phyloP scores from a whole-genome alignment of 2,329 filamentous ascomycete species.

The Rugonectria rugulosa region DNA sequence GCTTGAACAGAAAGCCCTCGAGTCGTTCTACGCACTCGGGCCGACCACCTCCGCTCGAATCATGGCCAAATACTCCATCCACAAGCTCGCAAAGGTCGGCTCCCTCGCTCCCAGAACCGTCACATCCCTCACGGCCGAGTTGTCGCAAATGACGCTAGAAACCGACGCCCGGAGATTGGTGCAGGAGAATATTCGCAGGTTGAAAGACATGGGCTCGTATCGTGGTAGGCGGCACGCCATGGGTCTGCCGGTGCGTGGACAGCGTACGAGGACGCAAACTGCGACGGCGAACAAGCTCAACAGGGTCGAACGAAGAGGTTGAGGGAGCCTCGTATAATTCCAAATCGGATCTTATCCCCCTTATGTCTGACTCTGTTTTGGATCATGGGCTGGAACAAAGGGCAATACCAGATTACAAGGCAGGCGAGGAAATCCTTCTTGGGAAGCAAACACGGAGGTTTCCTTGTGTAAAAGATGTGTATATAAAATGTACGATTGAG shows the following conservation, averaged over 20 bases:
- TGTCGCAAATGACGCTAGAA: conserved; percentile 93
- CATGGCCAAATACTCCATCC: conserved; percentile 88
- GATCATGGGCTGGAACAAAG: too few relatives aligned
- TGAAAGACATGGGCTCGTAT: conserved; percentile 92
- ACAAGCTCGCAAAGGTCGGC: conserved; percentile 81
- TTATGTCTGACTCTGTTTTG: neutral
- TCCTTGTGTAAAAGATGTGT: conserved; percentile 42
- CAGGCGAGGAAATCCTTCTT: conserved; percentile 8
- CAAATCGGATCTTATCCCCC: neutral
- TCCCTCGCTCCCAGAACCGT: conserved; percentile 78
- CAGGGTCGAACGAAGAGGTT: conserved; percentile 53
- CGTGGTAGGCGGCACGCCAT: conserved; percentile 91
- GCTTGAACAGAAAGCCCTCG: conserved; percentile 69
- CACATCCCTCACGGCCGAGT: conserved; percentile 81
- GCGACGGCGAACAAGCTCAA: conserved; percentile 69
- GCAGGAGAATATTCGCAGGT: conserved; percentile 81
- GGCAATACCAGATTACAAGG: conserved; percentile 1
- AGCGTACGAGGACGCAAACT: conserved; percentile 82
- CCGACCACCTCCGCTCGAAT: conserved; percentile 73
- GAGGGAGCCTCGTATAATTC: neutral
- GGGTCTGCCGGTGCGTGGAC: conserved; percentile 88
- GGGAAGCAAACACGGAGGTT: conserved; percentile 16
- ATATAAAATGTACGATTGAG: conserved; percentile 42
- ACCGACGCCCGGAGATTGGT: conserved; percentile 82
- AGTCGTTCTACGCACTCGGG: conserved; percentile 87